These are phyloP conservation scores for Suhomyces anneliseae DNA, from an alignment of 1,139 yeast species.

Conservation along the genomic window DNA sequence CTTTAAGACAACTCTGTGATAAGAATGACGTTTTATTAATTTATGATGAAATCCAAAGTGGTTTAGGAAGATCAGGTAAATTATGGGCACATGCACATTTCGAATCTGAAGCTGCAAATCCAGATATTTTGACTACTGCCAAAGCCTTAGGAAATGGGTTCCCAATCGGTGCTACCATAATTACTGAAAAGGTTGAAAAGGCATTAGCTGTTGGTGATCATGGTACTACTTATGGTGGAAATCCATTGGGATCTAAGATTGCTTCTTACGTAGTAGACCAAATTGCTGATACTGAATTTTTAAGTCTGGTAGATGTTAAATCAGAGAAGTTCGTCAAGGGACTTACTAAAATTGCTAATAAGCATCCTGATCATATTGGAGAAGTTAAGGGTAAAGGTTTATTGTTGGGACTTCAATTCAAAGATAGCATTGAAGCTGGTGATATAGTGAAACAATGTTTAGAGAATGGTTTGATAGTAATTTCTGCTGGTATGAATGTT, in stretches of 20 bases:
- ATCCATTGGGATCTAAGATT: slow-evolving; percentile 85
- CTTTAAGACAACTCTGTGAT: slow-evolving; percentile 66
- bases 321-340: slow-evolving; percentile 54
- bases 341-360: slow-evolving; percentile 51
- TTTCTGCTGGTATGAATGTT: slow-evolving; percentile 90
- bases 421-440: slow-evolving; percentile 56
- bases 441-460: slow-evolving; percentile 67
- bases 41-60: slow-evolving; percentile 96
- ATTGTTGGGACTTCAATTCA: slow-evolving; percentile 78
- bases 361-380: slow-evolving; percentile 58
- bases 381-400: slow-evolving; percentile 88
- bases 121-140: slow-evolving; percentile 91
- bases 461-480: slow-evolving; percentile 75
- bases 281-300: slow-evolving; percentile 60
- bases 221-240: slow-evolving; percentile 98
- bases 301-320: slow-evolving; percentile 57
- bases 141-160: slow-evolving; percentile 97
- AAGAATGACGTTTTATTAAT: slow-evolving; percentile 75
- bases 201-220: slow-evolving; percentile 87
- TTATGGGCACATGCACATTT: slow-evolving; percentile 88
- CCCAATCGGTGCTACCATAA: slow-evolving; percentile 94
- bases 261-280: slow-evolving; percentile 73
- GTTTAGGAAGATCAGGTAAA: slow-evolving; percentile 88
- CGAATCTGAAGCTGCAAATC: slow-evolving; percentile 72
- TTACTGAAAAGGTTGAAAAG: slow-evolving; percentile 73